These are phyloP conservation scores for Ophiostoma sp. DNA, from an alignment of 2,329 filamentous ascomycete species.

Conservation along the genomic window DNA sequence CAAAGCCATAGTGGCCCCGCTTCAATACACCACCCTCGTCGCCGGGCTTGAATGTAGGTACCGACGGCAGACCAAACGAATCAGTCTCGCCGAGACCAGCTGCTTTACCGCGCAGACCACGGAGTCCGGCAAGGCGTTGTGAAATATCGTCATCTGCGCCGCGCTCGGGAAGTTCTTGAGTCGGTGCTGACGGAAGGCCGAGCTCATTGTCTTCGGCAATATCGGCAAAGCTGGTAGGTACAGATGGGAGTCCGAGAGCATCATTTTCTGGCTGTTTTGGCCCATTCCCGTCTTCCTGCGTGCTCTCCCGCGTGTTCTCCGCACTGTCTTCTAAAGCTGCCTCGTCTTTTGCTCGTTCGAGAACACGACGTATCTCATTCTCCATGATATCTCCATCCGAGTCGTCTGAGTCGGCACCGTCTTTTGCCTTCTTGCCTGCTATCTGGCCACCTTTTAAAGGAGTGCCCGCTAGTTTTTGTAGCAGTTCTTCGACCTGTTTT, in stretches of 20 bases:
- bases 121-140: slow-evolving; percentile 49
- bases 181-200: slow-evolving; percentile 16
- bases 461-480: slow-evolving; percentile 33
- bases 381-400: slow-evolving; percentile 50
- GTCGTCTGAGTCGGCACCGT: slow-evolving; percentile 34
- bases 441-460: neutral
- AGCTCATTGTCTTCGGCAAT: slow-evolving; percentile 38
- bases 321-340: slow-evolving; percentile 34
- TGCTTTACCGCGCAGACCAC: slow-evolving; percentile 33
- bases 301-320: neutral
- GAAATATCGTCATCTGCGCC: slow-evolving; percentile 45
- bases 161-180: neutral
- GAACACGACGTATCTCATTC: slow-evolving; percentile 41
- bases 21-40: slow-evolving; percentile 32
- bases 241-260: slow-evolving; percentile 42
- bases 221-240: slow-evolving; percentile 46
- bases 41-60: slow-evolving; percentile 46
- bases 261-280: slow-evolving; percentile 24
- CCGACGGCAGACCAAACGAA: slow-evolving; percentile 44
- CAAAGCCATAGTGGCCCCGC: slow-evolving; percentile 26
- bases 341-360: slow-evolving; percentile 46
- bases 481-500: slow-evolving; percentile 33
- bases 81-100: slow-evolving; percentile 31
- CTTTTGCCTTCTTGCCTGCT: neutral
- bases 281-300: neutral